Percentiles rank a stretch among this genome's conserved stretches.
Evolutionary conservation across 2,329 filamentous ascomycete genomes (phyloP).

Genomic region (Cladophialophora carrionii): DNA sequence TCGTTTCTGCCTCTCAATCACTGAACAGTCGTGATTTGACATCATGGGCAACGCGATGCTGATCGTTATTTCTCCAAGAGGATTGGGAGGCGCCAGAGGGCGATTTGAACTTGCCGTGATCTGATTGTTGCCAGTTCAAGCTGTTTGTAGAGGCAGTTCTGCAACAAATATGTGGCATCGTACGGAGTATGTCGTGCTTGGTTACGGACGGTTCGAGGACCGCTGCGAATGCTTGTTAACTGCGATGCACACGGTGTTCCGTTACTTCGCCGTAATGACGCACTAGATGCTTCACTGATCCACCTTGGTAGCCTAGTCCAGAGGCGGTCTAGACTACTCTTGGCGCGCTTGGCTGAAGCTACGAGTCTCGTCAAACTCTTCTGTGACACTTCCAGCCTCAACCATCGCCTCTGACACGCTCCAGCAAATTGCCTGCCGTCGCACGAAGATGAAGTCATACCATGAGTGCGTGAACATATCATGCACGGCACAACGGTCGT

Average conservation of each 20-base stretch:
- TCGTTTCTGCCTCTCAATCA: too few relatives aligned
- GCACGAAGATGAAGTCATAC: conserved; percentile 4
- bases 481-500: not conserved
- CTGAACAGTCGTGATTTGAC: too few relatives aligned
- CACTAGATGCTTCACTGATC: not conserved
- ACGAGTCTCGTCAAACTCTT: conserved; percentile 11
- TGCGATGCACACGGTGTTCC: too few relatives aligned
- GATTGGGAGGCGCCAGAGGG: too few relatives aligned
- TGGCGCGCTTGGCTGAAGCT: not conserved
- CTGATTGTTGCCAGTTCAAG: not conserved
- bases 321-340: not conserved
- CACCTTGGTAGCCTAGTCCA: not conserved
- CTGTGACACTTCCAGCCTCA: conserved; percentile 15
- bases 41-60: too few relatives aligned
- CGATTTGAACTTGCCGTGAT: not conserved
- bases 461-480: not conserved
- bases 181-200: too few relatives aligned
- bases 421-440: conserved; percentile 3
- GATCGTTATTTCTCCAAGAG: too few relatives aligned
- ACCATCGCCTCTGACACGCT: conserved; percentile 14
- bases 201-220: too few relatives aligned
- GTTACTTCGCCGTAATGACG: not conserved
- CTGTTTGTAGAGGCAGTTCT: too few relatives aligned
- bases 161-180: too few relatives aligned
- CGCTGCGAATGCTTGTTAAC: too few relatives aligned